These are phyloP conservation scores for Salvia splendens DNA, from an alignment of 257 asterid genomes.

Conservation along the genomic window DNA sequence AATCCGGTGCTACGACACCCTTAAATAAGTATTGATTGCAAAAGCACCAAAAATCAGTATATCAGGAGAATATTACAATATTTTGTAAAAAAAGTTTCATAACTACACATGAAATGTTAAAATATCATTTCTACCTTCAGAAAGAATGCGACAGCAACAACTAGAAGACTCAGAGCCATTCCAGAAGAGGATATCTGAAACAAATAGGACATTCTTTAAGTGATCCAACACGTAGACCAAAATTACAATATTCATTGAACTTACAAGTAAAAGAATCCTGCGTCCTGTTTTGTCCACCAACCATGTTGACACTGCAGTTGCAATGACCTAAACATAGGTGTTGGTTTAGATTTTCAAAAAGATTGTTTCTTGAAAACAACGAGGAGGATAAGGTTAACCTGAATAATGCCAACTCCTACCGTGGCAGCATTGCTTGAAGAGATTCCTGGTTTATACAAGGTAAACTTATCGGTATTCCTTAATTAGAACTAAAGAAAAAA, in stretches of 20 bases:
- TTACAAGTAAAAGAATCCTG: slow-evolving; percentile 74
- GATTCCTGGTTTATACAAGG: slow-evolving; percentile 60
- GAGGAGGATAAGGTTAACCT: slow-evolving; percentile 47
- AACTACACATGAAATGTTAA: slow-evolving; percentile 1
- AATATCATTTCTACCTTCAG: slow-evolving; percentile 55
- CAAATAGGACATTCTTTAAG: slow-evolving; percentile 21
- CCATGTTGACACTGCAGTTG: slow-evolving; percentile 87
- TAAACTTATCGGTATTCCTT: slow-evolving; percentile 27
- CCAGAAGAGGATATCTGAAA: slow-evolving; percentile 82
- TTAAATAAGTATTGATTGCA: slow-evolving; percentile 31
- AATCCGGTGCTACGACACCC: slow-evolving; percentile 54
- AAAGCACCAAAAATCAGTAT: slow-evolving; percentile 20
- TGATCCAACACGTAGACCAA: slow-evolving; percentile 9
- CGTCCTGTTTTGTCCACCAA: slow-evolving; percentile 91
- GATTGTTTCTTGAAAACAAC: not conserved
- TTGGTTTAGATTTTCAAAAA: slow-evolving; percentile 22
- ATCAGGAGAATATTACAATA: not conserved
- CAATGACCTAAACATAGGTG: slow-evolving; percentile 63
- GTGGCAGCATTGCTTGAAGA: slow-evolving; percentile 81
- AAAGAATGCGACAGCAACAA: slow-evolving; percentile 71
- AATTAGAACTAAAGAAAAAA: slow-evolving; percentile 1
- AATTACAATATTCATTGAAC: slow-evolving; percentile 28
- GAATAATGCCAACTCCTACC: slow-evolving; percentile 78
- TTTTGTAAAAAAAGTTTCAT: not conserved
- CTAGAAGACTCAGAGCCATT: slow-evolving; percentile 77